These are phyloP conservation scores for Globisporangium mamillatum DNA, from an alignment of 352 stramenopile genomes.

Conservation along the genomic window DNA sequence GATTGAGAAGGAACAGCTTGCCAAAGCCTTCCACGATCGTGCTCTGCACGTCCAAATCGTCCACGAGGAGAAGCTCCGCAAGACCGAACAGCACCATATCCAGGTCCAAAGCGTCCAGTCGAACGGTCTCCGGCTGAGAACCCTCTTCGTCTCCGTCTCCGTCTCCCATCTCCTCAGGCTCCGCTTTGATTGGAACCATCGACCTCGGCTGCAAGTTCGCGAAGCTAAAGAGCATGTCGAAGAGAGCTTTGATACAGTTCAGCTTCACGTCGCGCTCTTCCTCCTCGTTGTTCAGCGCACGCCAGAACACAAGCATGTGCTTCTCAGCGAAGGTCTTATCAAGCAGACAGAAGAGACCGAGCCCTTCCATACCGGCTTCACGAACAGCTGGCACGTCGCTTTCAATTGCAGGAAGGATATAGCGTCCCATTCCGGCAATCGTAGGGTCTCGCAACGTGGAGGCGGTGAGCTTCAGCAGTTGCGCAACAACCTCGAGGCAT, in stretches of 20 bases:
- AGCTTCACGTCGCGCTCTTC: constrained; percentile 78
- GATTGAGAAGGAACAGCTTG: constrained; percentile 72
- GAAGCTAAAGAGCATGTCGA: constrained; percentile 70
- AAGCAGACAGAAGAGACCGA: constrained; percentile 68
- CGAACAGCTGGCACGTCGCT: constrained; percentile 69
- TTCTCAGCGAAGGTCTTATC: constrained; percentile 65
- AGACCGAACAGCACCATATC: constrained; percentile 61
- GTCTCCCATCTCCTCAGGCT: constrained; percentile 24
- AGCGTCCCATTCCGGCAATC: constrained; percentile 61
- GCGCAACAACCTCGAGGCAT: constrained; percentile 70
- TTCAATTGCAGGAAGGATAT: constrained; percentile 77
- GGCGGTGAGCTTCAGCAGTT: constrained; percentile 70
- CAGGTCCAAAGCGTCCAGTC: constrained; percentile 41
- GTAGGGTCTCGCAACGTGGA: constrained; percentile 65
- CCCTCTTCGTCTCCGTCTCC: constrained; percentile 18
- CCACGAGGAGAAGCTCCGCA: constrained; percentile 42
- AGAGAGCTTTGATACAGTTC: constrained; percentile 68
- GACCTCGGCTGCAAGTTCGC: constrained; percentile 51
- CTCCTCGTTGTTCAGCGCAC: constrained; percentile 69
- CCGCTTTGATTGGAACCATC: constrained; percentile 33
- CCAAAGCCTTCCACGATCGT: constrained; percentile 77
- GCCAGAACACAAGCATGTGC: constrained; percentile 78
- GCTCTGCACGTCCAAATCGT: constrained; percentile 70
- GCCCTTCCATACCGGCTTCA: constrained; percentile 70
- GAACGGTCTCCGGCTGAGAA: neutral